Conservation (phyloP, 345 rosid genomes). For the Aethionema arabicum region DNA sequence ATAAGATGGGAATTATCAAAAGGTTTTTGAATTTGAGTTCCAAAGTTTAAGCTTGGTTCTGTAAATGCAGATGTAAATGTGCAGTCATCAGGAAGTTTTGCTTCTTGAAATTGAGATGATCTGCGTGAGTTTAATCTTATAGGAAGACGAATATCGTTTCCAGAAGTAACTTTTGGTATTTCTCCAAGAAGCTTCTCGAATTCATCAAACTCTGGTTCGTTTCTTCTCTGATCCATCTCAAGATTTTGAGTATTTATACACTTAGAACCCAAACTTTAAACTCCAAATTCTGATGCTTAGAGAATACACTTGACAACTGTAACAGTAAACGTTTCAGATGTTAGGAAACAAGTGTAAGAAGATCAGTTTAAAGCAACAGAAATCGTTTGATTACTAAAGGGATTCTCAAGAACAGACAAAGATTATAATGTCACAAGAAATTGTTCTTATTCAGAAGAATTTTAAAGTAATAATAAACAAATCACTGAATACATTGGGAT, state of each 20-base stretch:
- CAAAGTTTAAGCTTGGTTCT: slow-evolving; percentile 41
- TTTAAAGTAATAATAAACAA: not conserved
- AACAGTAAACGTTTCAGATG: slow-evolving; percentile 28
- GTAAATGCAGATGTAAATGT: slow-evolving; percentile 54
- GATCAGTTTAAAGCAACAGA: not conserved
- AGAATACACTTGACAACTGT: slow-evolving; percentile 19
- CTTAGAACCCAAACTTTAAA: slow-evolving; percentile 16
- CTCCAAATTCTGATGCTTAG: slow-evolving; percentile 15
- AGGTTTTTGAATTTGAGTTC: slow-evolving; percentile 20
- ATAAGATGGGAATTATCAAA: slow-evolving; percentile 28
- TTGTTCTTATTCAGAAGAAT: slow-evolving; percentile 10
- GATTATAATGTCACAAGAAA: slow-evolving; percentile 20
- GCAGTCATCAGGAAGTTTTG: slow-evolving; percentile 54
- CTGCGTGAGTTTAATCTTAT: slow-evolving; percentile 42
- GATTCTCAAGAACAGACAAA: slow-evolving; percentile 15
- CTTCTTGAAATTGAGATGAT: slow-evolving; percentile 38
- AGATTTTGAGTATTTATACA: not conserved
- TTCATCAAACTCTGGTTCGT: slow-evolving; percentile 65
- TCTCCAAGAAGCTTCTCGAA: slow-evolving; percentile 76
- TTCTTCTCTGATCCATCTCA: slow-evolving; percentile 57
- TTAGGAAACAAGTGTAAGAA: slow-evolving; percentile 1
- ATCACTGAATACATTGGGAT: slow-evolving; percentile 11
- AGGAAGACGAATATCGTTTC: slow-evolving; percentile 33
- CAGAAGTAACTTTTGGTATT: slow-evolving; percentile 75
- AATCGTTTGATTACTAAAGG: slow-evolving; percentile 6